Evolutionary conservation across 192 early-diverging fungal genomes (phyloP), one percentile per base, ranked within the genome.

Genomic region (Geranomyces variabilis): DNA sequence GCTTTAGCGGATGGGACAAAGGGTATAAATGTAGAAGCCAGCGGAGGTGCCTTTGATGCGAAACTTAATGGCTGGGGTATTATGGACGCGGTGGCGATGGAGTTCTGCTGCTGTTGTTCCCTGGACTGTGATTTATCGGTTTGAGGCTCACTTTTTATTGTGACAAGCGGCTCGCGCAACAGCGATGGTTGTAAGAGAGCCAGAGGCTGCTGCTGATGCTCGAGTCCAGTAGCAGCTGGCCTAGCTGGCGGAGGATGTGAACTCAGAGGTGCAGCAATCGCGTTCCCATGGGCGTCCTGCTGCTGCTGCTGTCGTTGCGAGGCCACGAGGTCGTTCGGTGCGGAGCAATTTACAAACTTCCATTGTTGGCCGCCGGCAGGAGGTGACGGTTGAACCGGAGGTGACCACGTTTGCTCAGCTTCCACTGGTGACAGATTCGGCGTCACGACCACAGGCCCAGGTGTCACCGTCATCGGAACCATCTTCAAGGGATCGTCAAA

Each of bases 331-430:
- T 9, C 19, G 28, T 26, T 53, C 30, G 67, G 22, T 28, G 28
- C 67, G 17, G 58, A 60, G 31, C 58, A 60, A 29, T 60, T 60
- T 19, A 60, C 29, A 60, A 60, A 60, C 31, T 60, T 60, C 58
- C 58, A 60, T 29, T 60, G 51, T 15, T 53, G 51, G 7, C 51
- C 51, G 24, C 41, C 22, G 22, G 0, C 21, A 17, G 21, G 30
- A 9, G 29, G 21, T 15, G 53, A 19, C 8, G 55, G 14, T 14
- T n/a, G n/a, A n/a, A n/a, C n/a, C n/a, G n/a, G n/a, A n/a, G n/a
- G n/a, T n/a, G n/a, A n/a, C n/a, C n/a, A n/a, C n/a, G n/a, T n/a
- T n/a, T n/a, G n/a, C n/a, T n/a, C n/a, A n/a, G n/a, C n/a, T n/a
- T n/a, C n/a, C n/a, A n/a, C n/a, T n/a, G n/a, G 24, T 17, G 17